Evolutionary conservation across 176 grass and related monocot species (phyloP), one percentile per base, ranked within the genome.

Genomic region (Oryza coarctata): DNA sequence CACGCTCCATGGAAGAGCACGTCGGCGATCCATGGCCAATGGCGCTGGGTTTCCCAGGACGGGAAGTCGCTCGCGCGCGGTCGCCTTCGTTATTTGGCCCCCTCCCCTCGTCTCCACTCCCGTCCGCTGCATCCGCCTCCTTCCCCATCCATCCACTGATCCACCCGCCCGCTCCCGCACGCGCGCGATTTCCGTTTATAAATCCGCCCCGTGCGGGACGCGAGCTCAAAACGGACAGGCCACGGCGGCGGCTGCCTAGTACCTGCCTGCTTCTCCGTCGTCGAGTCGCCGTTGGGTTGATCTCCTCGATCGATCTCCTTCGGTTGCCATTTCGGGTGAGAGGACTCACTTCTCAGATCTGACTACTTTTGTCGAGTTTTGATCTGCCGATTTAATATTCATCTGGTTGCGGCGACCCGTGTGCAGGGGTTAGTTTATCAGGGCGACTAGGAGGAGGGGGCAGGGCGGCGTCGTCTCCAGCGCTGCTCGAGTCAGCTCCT

Each of bases 321-420:
- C 6, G 0, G 35, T 75, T 58, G 77, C 65, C 83, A 86, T 86
- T 78, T 86, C 71, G 72, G 83, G 88, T 89, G 83, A 81, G 77
- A 22, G 31, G 41, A 14, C 7, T 58, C 34, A 33, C 12, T 7
- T 60, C 65, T 65, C 82, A 89, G 87, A 89, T 89, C 87, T 77
- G 60, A 25, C 61, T 5, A 34, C 57, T 72, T 82, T 22, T 76
- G 33, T 66, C 63, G 27, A 30, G n/a, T 49, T 44, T 68, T 5
- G 57, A 68, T 71, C 31, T n/a, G 31, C 36, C 34, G 25, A 49
- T 65, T 36, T 72, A 65, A 35, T 39, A 15, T 63, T n/a, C 15
- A 0, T 68, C 4, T 31, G 30, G 11, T 63, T 30, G 60, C 2
- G 41, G 32, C 32, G 18, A 20, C 18, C 17, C 38, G 69, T 71